Conservation (phyloP, 495 filamentous ascomycete species). For the Xylaria cubensis region DNA sequence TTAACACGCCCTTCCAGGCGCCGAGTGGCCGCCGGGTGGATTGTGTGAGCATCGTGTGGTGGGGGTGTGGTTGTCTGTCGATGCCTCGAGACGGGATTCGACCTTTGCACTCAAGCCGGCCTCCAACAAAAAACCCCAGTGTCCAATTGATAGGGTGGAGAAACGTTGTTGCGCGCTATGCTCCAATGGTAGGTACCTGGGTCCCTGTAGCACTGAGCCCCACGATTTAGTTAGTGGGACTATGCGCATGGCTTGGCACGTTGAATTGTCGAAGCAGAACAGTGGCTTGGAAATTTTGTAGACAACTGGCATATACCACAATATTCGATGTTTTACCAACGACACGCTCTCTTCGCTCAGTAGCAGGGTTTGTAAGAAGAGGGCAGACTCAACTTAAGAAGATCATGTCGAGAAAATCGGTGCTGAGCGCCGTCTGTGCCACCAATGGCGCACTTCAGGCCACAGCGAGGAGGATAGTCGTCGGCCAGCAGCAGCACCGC, state of each 20-base stretch:
- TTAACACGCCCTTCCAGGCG: constrained; percentile 68
- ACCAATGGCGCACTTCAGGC: constrained; percentile 35
- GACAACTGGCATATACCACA: background rate
- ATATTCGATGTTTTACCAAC: background rate
- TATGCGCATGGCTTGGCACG: constrained; percentile 3
- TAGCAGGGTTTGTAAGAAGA: background rate
- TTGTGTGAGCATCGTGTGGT: constrained; percentile 63
- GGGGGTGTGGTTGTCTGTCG: constrained; percentile 1
- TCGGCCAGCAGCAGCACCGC: constrained; percentile 25
- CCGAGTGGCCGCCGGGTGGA: constrained; percentile 68
- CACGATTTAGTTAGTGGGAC: background rate
- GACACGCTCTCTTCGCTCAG: background rate
- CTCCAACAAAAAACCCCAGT: constrained; percentile 2
- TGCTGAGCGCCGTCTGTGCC: constrained; percentile 34
- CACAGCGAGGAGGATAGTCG: constrained; percentile 31
- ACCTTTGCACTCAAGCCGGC: background rate
- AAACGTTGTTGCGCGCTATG: constrained; percentile 31
- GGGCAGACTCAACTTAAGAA: background rate
- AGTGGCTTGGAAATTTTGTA: constrained; percentile 33
- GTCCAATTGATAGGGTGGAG: constrained; percentile 28
- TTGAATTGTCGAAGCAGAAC: constrained; percentile 24
- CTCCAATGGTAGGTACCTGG: background rate
- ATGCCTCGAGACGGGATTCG: constrained; percentile 3
- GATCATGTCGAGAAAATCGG: constrained; percentile 35
- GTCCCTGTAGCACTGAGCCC: background rate